Base-by-base conservation (phyloP, 768 basidiomycete species). In the Kwoniella newhampshirensis region DNA sequence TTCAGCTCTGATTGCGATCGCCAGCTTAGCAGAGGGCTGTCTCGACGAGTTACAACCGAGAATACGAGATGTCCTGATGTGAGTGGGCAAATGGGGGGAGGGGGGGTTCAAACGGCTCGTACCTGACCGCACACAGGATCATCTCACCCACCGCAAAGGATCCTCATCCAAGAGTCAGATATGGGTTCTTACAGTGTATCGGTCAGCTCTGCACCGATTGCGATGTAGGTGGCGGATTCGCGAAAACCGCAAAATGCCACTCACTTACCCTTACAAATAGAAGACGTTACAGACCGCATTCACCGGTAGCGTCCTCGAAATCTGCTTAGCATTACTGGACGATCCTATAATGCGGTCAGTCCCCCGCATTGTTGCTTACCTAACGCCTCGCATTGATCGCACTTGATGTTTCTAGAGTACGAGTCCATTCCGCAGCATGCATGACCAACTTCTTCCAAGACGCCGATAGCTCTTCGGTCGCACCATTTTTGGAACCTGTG, bases 381-480 rank as follows among this genome's bases (percentile, higher is more conserved):
- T 45, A 2, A 27, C 2, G 23, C 21, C 6, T 27, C 43, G 3
- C 3, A 23, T 43, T 54, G 17, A 45, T 18, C 3, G 25, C 52
- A 3, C 9, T 30, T 18, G 13, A 7, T 20, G 3, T 23, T 11
- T 30, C 28, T 30, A 91, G 90, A 23, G 88, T 92, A 0, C 89
- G 91, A 60, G 81, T 89, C 0, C 90, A 93, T 67, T 88, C 91
- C 1, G 88, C 89, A 0, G 87, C 90, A 0, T 89, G 89, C 0
- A 80, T 92, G 21, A 89, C 91, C 74, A 93, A 92, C 73, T 91
- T 91, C 78, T 92, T 89, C 74, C 87, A 91, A 71, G 88, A 89
- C 32, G 88, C 89, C 32, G 86, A 84, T 63, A 81, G 84, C 15
- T 83, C 87, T 21, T 85, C 83, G 0, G 81, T 89, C 9, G 65